A percentile compares a stretch with the other conserved stretches of the same genome.
phyloP scores from a whole-genome alignment of 2,329 filamentous ascomycete genomes.

The Phyllosticta citrichinensis region DNA sequence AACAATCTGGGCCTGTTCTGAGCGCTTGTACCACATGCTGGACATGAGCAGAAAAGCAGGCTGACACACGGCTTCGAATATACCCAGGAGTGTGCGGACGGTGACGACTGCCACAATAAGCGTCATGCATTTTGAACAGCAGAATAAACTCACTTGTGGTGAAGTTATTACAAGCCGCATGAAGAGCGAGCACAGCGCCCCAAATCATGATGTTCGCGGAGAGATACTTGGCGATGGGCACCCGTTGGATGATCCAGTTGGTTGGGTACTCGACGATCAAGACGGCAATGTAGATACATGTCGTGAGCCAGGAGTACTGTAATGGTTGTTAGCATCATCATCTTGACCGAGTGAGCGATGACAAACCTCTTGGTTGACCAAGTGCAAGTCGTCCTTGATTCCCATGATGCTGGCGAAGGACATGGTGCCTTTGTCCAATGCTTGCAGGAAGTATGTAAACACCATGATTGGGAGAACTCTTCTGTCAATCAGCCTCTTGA shows the following conservation, averaged over 20 bases:
- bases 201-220: conserved; percentile 44
- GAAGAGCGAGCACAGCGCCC: conserved; percentile 22
- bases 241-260: conserved; percentile 52
- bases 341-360: neutral
- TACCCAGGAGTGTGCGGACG: conserved; percentile 45
- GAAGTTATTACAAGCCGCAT: conserved; percentile 12
- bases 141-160: conserved; percentile 1
- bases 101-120: conserved; percentile 21
- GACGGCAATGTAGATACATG: conserved; percentile 45
- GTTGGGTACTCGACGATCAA: conserved; percentile 56
- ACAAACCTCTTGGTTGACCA: conserved; percentile 33
- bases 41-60: conserved; percentile 38
- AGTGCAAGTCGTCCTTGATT: conserved; percentile 49
- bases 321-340: neutral
- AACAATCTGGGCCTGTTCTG: conserved; percentile 46
- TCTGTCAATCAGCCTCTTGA: conserved; percentile 43
- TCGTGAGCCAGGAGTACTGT: conserved; percentile 44
- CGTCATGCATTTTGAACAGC: too few relatives aligned
- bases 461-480: conserved; percentile 46
- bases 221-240: conserved; percentile 49
- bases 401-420: conserved; percentile 55
- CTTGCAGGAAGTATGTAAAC: conserved; percentile 53
- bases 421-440: conserved; percentile 53
- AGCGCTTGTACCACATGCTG: conserved; percentile 52
- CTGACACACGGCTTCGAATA: conserved; percentile 58